These are phyloP conservation scores for Spinellus fusiger DNA, from an alignment of 192 early-diverging fungal species.

Conservation along the genomic window DNA sequence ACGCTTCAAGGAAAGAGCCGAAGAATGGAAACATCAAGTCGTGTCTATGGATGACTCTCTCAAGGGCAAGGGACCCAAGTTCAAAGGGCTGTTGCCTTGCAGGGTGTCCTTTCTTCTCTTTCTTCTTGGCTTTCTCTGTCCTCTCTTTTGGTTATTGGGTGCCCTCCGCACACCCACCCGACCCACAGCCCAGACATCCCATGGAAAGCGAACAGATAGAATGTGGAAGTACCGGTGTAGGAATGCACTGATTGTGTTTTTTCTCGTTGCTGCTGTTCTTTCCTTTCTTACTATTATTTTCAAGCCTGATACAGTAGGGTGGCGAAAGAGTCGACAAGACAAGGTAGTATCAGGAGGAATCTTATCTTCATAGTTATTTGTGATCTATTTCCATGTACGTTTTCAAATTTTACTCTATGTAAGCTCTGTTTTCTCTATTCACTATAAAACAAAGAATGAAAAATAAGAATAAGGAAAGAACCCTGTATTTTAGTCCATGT, in stretches of 20 bases:
- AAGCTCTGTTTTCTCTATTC: no score
- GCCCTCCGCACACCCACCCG: constrained; percentile 2
- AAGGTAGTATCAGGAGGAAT: not conserved
- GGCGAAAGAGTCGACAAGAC: constrained; percentile 13
- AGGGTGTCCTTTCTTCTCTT: constrained; percentile 21
- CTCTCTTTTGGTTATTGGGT: constrained; percentile 21
- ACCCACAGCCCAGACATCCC: not conserved
- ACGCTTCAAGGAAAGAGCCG: not conserved
- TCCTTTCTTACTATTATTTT: constrained; percentile 6
- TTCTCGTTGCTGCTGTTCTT: not conserved
- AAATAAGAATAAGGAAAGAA: no score
- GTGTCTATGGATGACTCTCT: not conserved
- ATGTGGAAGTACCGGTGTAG: constrained; percentile 15
- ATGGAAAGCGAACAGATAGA: constrained; percentile 8
- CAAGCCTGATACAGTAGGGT: constrained; percentile 14
- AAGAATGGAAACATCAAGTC: not conserved
- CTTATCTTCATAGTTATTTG: not conserved
- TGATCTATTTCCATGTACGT: not conserved
- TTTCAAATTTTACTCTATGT: no score
- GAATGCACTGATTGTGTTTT: constrained; percentile 9
- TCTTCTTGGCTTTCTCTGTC: constrained; percentile 20
- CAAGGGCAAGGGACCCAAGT: not conserved
- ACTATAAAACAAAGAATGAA: no score
- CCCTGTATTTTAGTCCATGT: no score
- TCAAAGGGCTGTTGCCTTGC: not conserved